phyloP scores from a whole-genome alignment of 768 basidiomycete genomes.

The Russula brevipes region DNA sequence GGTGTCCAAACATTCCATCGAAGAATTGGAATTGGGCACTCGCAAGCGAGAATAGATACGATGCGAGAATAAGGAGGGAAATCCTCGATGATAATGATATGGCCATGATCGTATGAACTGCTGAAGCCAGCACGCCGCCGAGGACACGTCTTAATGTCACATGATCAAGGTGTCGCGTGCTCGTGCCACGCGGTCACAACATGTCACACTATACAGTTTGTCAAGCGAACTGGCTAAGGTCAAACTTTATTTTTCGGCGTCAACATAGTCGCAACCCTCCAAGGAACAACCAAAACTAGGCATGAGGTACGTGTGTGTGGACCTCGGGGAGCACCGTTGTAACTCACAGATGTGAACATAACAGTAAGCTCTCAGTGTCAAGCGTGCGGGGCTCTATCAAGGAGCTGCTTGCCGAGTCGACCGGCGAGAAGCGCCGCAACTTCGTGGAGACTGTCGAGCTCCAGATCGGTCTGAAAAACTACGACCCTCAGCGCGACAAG shows the following conservation, averaged over 20 bases:
- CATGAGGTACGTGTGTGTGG: conserved; percentile 25
- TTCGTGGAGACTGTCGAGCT: conserved; percentile 96
- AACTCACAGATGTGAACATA: conserved; percentile 13
- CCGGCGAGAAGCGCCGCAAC: conserved; percentile 86
- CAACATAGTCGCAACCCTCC: neutral
- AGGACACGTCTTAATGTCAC: no score
- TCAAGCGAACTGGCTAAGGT: no score
- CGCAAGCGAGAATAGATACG: conserved; percentile 7
- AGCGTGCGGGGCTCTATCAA: conserved; percentile 99
- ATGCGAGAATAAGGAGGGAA: conserved; percentile 5
- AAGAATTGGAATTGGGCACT: conserved; percentile 26
- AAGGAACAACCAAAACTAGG: conserved; percentile 12
- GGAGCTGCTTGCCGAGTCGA: conserved; percentile 79
- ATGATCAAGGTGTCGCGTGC: no score
- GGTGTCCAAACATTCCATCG: conserved; percentile 24
- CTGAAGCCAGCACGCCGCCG: no score
- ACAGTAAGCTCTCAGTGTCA: conserved; percentile 93
- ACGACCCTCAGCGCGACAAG: conserved; percentile 99
- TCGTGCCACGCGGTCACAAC: conserved; percentile 28
- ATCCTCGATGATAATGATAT: conserved; percentile 1
- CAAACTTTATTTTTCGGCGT: conserved; percentile 21
- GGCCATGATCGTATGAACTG: no score
- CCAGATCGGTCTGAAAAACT: conserved; percentile 97
- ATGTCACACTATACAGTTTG: conserved; percentile 24
- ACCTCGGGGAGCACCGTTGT: neutral